Conservation (phyloP, 2,329 filamentous ascomycete species). For the Niveomyces coronatus region DNA sequence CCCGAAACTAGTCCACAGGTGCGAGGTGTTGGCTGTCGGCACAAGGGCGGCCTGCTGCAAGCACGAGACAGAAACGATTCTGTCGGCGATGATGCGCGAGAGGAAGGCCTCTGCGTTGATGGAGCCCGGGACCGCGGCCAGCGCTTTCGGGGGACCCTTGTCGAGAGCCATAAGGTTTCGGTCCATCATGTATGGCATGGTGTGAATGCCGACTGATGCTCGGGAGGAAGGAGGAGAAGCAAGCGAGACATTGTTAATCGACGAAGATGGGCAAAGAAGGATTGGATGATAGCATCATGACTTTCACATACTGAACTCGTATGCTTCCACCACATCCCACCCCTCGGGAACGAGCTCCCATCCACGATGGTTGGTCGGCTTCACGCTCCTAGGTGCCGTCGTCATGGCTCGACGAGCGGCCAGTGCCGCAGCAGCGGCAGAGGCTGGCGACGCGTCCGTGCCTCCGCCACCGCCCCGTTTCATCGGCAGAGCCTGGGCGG, state of each 20-base stretch:
- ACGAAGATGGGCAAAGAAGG: neutral
- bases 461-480: too few relatives aligned
- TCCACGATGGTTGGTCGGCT: slow-evolving; percentile 3
- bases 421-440: neutral
- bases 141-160: neutral
- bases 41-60: neutral
- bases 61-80: slow-evolving; percentile 6
- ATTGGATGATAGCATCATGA: neutral
- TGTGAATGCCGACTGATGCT: slow-evolving; percentile 2
- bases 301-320: slow-evolving; percentile 5
- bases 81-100: slow-evolving; percentile 5
- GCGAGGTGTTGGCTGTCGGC: neutral
- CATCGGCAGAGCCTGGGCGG: too few relatives aligned
- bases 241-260: too few relatives aligned
- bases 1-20: slow-evolving; percentile 3
- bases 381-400: slow-evolving; percentile 4
- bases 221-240: too few relatives aligned
- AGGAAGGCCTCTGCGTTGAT: slow-evolving; percentile 7
- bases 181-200: neutral
- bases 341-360: slow-evolving; percentile 5
- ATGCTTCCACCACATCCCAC: slow-evolving; percentile 7
- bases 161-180: slow-evolving; percentile 1
- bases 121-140: slow-evolving; percentile 3
- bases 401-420: neutral
- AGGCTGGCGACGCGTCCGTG: too few relatives aligned